Percentiles rank a stretch among this genome's conserved stretches.
These are phyloP conservation scores for Huntiella decipiens DNA, from an alignment of 2,329 filamentous ascomycete species.

Conservation along the genomic window DNA sequence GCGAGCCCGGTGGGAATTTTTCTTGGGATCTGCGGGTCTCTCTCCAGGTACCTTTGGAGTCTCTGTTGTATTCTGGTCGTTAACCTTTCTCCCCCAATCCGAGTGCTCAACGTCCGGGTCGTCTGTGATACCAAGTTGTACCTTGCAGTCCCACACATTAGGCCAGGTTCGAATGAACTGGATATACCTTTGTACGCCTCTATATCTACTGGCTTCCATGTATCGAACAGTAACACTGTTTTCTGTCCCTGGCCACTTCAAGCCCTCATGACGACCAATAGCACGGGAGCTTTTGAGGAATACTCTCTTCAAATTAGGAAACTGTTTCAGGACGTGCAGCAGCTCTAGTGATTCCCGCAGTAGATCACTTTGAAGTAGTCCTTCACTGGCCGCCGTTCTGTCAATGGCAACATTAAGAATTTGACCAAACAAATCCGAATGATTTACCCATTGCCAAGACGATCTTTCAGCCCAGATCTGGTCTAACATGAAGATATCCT, in stretches of 20 bases:
- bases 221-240: slow-evolving; percentile 4
- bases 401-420: slow-evolving; percentile 7
- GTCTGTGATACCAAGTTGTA: background rate
- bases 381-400: background rate
- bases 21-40: background rate
- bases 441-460: background rate
- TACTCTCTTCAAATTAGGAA: slow-evolving; percentile 5
- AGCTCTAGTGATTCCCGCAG: background rate
- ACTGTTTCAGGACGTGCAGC: slow-evolving; percentile 3
- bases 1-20: background rate
- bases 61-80: background rate
- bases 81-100: no score
- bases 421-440: background rate
- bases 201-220: background rate
- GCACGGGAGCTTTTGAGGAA: slow-evolving; percentile 1
- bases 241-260: background rate
- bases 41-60: background rate
- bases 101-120: no score
- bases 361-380: background rate
- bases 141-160: background rate
- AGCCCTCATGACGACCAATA: background rate
- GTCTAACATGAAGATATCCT: slow-evolving; percentile 5
- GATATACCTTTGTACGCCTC: background rate
- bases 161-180: background rate
- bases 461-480: background rate